phyloP scores from a whole-genome alignment of 352 stramenopile genomes.

The Phytophthora tubulina region DNA sequence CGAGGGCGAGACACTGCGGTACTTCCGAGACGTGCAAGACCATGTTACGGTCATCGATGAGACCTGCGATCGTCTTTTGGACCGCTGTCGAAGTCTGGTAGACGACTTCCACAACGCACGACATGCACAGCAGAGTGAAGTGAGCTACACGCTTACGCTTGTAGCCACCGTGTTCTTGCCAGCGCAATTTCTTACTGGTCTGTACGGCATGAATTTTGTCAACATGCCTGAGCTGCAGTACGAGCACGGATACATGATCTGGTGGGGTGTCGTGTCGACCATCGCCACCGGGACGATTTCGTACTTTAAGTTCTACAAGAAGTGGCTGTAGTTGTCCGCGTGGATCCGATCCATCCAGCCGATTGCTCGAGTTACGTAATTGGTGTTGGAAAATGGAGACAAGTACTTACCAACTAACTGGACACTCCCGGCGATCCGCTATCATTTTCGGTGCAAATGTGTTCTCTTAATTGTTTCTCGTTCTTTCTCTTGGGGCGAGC shows the following conservation, averaged over 20 bases:
- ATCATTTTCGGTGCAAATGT: not conserved
- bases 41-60: slow-evolving; percentile 85
- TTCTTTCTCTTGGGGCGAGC: not conserved
- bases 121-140: slow-evolving; percentile 70
- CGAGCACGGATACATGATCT: slow-evolving; percentile 82
- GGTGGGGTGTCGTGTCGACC: slow-evolving; percentile 71
- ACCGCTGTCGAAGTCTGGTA: slow-evolving; percentile 67
- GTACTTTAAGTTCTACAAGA: slow-evolving; percentile 83
- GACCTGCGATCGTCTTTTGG: slow-evolving; percentile 83
- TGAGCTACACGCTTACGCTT: slow-evolving; percentile 85
- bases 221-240: slow-evolving; percentile 88
- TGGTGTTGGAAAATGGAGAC: slow-evolving; percentile 16
- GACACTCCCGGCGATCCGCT: not conserved
- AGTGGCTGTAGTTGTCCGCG: slow-evolving; percentile 59
- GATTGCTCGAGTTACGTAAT: slow-evolving; percentile 11
- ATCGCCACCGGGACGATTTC: slow-evolving; percentile 55
- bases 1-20: slow-evolving; percentile 72
- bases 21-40: slow-evolving; percentile 89
- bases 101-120: slow-evolving; percentile 80
- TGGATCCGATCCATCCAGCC: not conserved
- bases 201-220: slow-evolving; percentile 93
- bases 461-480: not conserved
- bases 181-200: slow-evolving; percentile 87
- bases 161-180: slow-evolving; percentile 86
- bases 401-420: not conserved